These are phyloP conservation scores for Tetracentron sinense DNA, from an alignment of 164 flowering plant species.

Conservation along the genomic window DNA sequence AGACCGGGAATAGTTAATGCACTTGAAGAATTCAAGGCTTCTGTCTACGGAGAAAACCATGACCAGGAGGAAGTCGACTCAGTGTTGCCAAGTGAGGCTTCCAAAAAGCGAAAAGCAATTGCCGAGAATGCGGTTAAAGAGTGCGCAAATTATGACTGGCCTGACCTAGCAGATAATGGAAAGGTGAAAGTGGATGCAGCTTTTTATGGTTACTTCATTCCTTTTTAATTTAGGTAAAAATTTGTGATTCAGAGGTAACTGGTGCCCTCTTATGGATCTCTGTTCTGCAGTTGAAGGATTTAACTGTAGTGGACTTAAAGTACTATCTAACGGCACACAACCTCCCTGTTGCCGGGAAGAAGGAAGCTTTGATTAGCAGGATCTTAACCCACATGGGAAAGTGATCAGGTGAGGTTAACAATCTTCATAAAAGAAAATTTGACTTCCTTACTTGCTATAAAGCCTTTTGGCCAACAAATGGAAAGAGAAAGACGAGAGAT, in stretches of 20 bases:
- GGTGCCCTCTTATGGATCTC: neutral
- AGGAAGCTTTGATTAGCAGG: slow-evolving; percentile 68
- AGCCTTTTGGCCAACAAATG: too few relatives aligned
- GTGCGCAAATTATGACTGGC: slow-evolving; percentile 65
- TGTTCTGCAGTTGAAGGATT: slow-evolving; percentile 69
- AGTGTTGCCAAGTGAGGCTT: slow-evolving; percentile 32
- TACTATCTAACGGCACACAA: slow-evolving; percentile 61
- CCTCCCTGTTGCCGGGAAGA: slow-evolving; percentile 75
- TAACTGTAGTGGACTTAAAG: slow-evolving; percentile 72
- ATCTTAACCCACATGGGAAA: slow-evolving; percentile 77
- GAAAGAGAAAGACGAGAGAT: too few relatives aligned
- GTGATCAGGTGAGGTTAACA: slow-evolving; percentile 14
- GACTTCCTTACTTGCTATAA: too few relatives aligned
- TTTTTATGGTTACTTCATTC: neutral
- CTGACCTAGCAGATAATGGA: slow-evolving; percentile 76
- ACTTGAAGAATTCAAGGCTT: slow-evolving; percentile 72
- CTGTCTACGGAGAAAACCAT: slow-evolving; percentile 77
- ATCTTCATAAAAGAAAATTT: too few relatives aligned
- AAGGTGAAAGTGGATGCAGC: slow-evolving; percentile 40
- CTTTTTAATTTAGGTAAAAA: neutral
- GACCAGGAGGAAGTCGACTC: slow-evolving; percentile 38
- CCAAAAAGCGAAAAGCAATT: slow-evolving; percentile 69
- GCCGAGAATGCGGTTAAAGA: slow-evolving; percentile 56
- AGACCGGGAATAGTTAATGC: slow-evolving; percentile 77
- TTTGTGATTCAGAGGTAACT: neutral